Conservation (phyloP, 148 eudicot genomes). For the Vaccinium myrtillus region DNA sequence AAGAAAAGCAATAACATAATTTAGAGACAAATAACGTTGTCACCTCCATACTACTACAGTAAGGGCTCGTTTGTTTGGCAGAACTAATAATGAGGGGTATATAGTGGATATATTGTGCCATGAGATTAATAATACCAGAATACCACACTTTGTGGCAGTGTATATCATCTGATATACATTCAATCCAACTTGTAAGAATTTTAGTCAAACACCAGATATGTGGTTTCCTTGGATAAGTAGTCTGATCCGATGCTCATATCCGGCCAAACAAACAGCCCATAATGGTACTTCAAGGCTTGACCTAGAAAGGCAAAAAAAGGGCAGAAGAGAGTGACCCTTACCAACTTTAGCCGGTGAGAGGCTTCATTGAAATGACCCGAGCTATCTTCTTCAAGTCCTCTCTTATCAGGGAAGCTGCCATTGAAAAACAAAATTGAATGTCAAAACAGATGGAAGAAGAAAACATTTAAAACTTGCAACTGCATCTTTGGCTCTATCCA, state of each 20-base stretch:
- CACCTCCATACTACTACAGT: background rate
- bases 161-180: background rate
- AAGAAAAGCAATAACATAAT: constrained; percentile 21
- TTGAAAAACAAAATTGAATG: background rate
- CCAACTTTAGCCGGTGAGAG: constrained; percentile 51
- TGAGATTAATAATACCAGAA: background rate
- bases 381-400: constrained; percentile 38
- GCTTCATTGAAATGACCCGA: constrained; percentile 35
- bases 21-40: background rate
- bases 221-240: background rate
- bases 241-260: background rate
- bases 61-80: too few species aligned
- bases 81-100: background rate
- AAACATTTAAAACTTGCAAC: background rate
- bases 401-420: constrained; percentile 34
- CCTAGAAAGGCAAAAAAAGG: background rate
- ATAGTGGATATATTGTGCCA: background rate
- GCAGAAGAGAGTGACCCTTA: constrained; percentile 19
- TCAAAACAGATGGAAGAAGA: background rate
- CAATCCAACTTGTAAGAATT: background rate
- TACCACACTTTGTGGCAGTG: background rate
- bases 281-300: background rate
- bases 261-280: background rate
- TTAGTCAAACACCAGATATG: background rate
- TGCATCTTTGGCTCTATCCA: background rate